Base-by-base conservation (phyloP, 345 rosid species). In the Pistacia atlantica region DNA sequence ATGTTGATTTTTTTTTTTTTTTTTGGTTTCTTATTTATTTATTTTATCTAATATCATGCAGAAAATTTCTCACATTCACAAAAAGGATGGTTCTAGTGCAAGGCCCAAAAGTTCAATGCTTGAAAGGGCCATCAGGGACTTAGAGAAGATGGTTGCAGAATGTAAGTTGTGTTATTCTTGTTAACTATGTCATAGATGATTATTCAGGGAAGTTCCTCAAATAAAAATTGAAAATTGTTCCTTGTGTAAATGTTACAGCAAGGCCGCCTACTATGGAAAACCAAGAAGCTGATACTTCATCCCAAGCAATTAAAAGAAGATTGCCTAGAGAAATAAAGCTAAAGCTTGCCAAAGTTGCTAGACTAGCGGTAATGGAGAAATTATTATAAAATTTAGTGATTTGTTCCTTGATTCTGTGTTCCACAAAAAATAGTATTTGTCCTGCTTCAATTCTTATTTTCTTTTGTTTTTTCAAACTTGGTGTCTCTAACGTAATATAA, bases 71-170 rank as follows among this genome's bases (percentile, higher is more conserved):
- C 87, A 83, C 52, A 18, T 74, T 37, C 89, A 80, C 80, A 90
- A 80, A 82, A 89, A 72, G 84, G 91, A 92, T 37, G 83, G 92
- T 77, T 87, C 91, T 52, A 85, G 72, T 86, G 84, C 79, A 51
- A 87, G 86, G 86, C 79, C 92, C 57, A 95, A 88, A 81, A 71
- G 87, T 80, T 84, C 99, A 37, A 71, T 85, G 73, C 91, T 95
- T 76, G 99, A 95, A 78, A 93, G 84, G 79, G 94, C 99, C 76
- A 90, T 95, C 71, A 87, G 91, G 87, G 98, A 95, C 75, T 79
- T 95, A 80, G 95, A 92, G 87, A 95, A 78, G 86, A 81, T 88
- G 89, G 99, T 93, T 67, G 91, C 91, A 51, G 99, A 95, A 84
- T 92, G 99, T 95, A 82, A 89, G 96, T 80, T 80, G 62, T 37